Evolutionary conservation across 768 basidiomycete genomes (phyloP), one percentile per base, ranked within the genome.

Genomic region (Boletus huronensis): DNA sequence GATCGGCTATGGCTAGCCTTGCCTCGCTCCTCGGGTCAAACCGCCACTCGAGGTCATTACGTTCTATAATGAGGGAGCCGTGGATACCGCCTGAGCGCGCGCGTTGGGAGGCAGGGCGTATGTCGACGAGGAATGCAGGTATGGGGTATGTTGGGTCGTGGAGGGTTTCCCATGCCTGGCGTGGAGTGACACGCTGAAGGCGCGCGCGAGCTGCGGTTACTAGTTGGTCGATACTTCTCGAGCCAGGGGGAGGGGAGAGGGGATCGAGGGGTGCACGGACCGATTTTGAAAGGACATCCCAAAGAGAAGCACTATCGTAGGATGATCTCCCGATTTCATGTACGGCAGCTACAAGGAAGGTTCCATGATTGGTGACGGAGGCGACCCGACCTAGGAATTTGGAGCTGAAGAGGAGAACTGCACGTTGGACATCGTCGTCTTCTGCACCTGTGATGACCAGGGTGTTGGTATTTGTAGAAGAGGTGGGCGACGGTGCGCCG

Each of bases 41-140:
- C 23, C 82, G 79, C 87, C 88, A 90, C 67, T 92, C 90, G 50
- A 92, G 76, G 6, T 83, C 79, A 63, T 88, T 90, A 23, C 89
- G 78, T 62, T 90, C 89, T 53, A 91, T 79, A 50, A 87, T 72
- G 52, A 90, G 71, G n/a, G 88, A 79, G 0, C 89, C 87, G 8
- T 75, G 75, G 51, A 91, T 85, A 0, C 72, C 76, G 0, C 90
- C 90, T 31, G 79, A 72, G 44, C 65, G 66, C 6, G 75, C 75
- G 16, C 90, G 79, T 66, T 88, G 81, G 6, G 75, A 77, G 36
- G 75, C 79, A 0, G 88, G 80, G 7, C 90, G 83, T 48, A 91
- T 90, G 66, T 91, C 90, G 7, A 92, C 88, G 39, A 92, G 75
- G 51, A 90, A 79, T 1, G 83, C 84, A 1, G 88, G 87, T 38